A percentile compares a stretch with the other conserved stretches of the same genome.
phyloP scores from a whole-genome alignment of 352 stramenopile genomes.

The Phytophthora vignae region DNA sequence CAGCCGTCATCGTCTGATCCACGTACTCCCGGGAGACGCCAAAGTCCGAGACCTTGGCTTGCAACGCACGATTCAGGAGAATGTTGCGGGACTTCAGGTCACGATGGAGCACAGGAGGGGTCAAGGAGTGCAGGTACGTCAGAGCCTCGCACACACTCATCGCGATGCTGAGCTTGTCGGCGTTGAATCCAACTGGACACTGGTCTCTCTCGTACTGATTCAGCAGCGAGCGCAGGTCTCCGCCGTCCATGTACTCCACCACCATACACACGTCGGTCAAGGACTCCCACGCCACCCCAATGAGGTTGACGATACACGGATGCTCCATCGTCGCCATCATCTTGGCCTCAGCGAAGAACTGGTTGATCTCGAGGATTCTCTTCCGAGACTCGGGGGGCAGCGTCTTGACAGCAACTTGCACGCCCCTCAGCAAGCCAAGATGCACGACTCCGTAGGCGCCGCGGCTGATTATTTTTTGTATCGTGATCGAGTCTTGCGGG shows the following conservation, averaged over 20 bases:
- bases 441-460: conserved; percentile 47
- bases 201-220: conserved; percentile 1
- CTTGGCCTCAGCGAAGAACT: conserved; percentile 53
- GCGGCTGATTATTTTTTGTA: conserved; percentile 33
- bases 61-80: conserved; percentile 37
- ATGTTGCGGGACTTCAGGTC: conserved; percentile 73
- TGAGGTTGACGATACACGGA: conserved; percentile 24
- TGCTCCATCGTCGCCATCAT: conserved; percentile 56
- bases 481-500: conserved; percentile 36
- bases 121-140: conserved; percentile 29
- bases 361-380: conserved; percentile 42
- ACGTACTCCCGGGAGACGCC: conserved; percentile 25
- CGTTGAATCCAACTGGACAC: conserved; percentile 6
- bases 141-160: conserved; percentile 8
- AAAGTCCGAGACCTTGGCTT: conserved; percentile 64
- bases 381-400: conserved; percentile 46
- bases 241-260: conserved; percentile 49
- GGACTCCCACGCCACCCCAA: conserved; percentile 44
- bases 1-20: conserved; percentile 22
- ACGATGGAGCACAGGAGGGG: conserved; percentile 39
- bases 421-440: conserved; percentile 35
- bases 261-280: conserved; percentile 37
- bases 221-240: conserved; percentile 39
- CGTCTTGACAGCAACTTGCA: conserved; percentile 54
- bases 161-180: conserved; percentile 8